phyloP scores from a whole-genome alignment of 495 filamentous ascomycete genomes.

The Haplographium delicatum region DNA sequence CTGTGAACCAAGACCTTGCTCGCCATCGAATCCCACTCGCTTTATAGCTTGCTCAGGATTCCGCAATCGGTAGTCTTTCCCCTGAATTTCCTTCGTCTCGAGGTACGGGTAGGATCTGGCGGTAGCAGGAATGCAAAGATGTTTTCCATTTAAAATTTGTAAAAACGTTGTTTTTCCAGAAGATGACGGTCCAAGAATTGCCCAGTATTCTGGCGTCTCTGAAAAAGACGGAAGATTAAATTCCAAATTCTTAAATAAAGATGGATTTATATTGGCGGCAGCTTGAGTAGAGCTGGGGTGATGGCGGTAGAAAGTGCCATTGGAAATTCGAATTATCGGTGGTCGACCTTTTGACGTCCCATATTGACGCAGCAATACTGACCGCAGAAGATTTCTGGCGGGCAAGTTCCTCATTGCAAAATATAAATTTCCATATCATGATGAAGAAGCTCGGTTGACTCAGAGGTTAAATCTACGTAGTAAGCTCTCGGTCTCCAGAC shows the following conservation, averaged over 20 bases:
- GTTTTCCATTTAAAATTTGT: conserved; percentile 65
- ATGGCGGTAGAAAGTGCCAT: conserved; percentile 76
- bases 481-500: background rate
- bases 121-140: conserved; percentile 64
- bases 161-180: conserved; percentile 72
- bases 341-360: conserved; percentile 20
- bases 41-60: conserved; percentile 61
- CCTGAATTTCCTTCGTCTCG: conserved; percentile 52
- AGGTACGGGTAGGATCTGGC: conserved; percentile 76
- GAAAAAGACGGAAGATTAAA: conserved; percentile 57
- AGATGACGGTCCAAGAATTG: conserved; percentile 66
- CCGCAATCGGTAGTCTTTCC: conserved; percentile 48
- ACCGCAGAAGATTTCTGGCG: too few relatives aligned
- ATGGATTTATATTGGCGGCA: conserved; percentile 42
- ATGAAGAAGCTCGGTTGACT: too few relatives aligned
- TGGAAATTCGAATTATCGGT: conserved; percentile 66
- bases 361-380: too few relatives aligned
- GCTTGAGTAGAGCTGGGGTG: conserved; percentile 50
- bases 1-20: conserved; percentile 35
- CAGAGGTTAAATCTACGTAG: too few relatives aligned
- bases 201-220: conserved; percentile 55
- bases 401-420: too few relatives aligned
- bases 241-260: conserved; percentile 62
- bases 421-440: too few relatives aligned
- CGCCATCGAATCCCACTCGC: conserved; percentile 75